These are phyloP conservation scores for Aspergillus ellipticus DNA, from an alignment of 495 filamentous ascomycete species.

Conservation along the genomic window DNA sequence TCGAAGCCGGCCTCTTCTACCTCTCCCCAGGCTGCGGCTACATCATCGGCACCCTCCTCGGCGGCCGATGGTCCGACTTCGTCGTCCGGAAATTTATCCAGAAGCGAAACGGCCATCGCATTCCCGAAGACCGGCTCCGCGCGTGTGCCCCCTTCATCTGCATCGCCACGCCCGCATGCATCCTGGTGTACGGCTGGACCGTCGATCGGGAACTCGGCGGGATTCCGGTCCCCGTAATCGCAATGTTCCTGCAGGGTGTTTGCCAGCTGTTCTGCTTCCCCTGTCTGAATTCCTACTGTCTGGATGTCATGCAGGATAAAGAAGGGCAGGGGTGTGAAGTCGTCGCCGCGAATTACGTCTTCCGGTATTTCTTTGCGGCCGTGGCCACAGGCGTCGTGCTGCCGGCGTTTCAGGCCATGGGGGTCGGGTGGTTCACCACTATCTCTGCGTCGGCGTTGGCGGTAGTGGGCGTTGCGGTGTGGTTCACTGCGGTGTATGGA, in stretches of 20 bases:
- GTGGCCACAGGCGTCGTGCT: constrained; percentile 60
- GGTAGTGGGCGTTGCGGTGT: constrained; percentile 34
- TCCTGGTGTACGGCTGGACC: constrained; percentile 71
- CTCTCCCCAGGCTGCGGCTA: constrained; percentile 70
- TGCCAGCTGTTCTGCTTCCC: constrained; percentile 72
- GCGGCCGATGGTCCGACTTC: constrained; percentile 66
- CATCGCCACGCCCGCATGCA: constrained; percentile 58
- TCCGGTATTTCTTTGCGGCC: constrained; percentile 66
- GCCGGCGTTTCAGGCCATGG: constrained; percentile 51
- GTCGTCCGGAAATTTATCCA: constrained; percentile 60
- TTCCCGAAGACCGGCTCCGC: constrained; percentile 67
- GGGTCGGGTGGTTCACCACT: constrained; percentile 44
- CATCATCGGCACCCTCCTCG: constrained; percentile 63
- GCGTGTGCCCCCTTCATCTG: constrained; percentile 59
- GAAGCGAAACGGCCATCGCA: constrained; percentile 53
- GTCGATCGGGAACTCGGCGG: constrained; percentile 63
- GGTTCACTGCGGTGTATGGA: constrained; percentile 46
- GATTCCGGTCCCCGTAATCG: constrained; percentile 62
- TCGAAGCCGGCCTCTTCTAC: constrained; percentile 68
- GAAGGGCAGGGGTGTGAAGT: constrained; percentile 55
- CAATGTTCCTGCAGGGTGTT: constrained; percentile 68
- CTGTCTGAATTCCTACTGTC: constrained; percentile 67
- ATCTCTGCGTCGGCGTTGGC: constrained; percentile 53
- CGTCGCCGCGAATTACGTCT: constrained; percentile 68
- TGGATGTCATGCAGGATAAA: constrained; percentile 64